Base-by-base conservation (phyloP, 805 yeast species). In the Yarrowia keelungensis region DNA sequence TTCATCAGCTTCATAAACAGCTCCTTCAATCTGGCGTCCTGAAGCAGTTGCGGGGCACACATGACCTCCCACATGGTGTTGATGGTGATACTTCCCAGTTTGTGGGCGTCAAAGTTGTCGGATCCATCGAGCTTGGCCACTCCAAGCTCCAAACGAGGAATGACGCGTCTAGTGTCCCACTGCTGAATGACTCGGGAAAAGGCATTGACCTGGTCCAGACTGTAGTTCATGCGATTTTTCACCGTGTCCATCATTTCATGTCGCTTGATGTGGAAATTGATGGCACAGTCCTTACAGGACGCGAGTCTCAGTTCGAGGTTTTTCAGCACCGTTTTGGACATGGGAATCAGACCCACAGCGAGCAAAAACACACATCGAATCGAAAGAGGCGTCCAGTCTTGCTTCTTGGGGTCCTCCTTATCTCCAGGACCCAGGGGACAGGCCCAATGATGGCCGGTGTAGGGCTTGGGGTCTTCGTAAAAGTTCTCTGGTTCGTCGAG, bases 51-150 rank as follows among this genome's bases (percentile, higher is more conserved):
- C 3, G 67, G 67, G 5, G 38, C 56, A 8, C 51, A 62, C 67
- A 62, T 36, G 46, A 47, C 45, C 11, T 62, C 67, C 67, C 67
- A 62, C 67, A 49, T 47, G 45, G 67, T 49, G 54, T 47, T 49
- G 26, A 62, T 62, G 26, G 56, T 9, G 39, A 47, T 49, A 12
- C 11, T n/a, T 14, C 56, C 56, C 26, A 62, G 47, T 2, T 15
- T 15, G 12, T 14, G 47, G 2, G 46, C 47, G 32, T 62, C 67
- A 16, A 62, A 62, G 26, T 47, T 26, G 1, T 9, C 14, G 1
- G 16, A 22, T 14, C 38, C 38, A 8, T 39, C 39, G 22, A 62
- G 36, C 8, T 38, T 32, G 4, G 45, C 39, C n/a, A 62, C 39
- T 8, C 56, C 67, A 32, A 47, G 47, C n/a, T 62, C 56, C 47